Percentiles rank a stretch among this genome's conserved stretches.
Conservation (phyloP, 139 green algal species). For the Chlamydomonas schloesseri region DNA sequence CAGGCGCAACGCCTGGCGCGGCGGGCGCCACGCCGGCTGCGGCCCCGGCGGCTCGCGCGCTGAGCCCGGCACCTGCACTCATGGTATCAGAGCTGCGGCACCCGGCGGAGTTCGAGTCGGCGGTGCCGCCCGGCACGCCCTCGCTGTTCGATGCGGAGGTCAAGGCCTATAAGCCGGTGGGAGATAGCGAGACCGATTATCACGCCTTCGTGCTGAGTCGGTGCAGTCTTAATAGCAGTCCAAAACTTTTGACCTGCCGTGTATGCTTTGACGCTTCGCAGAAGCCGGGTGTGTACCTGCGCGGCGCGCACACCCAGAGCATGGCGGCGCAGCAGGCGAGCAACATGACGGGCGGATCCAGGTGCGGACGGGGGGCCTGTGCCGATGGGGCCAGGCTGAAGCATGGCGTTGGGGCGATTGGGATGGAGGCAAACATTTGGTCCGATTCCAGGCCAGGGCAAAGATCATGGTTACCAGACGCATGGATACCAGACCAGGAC, state of each 20-base stretch:
- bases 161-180: constrained; percentile 52
- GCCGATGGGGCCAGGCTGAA: too few species aligned
- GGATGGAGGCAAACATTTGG: too few species aligned
- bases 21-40: not conserved
- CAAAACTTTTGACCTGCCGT: too few species aligned
- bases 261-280: not conserved
- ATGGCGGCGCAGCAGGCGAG: constrained; percentile 52
- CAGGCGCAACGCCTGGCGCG: not conserved
- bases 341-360: constrained; percentile 45
- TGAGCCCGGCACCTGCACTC: not conserved
- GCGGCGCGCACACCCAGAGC: constrained; percentile 61
- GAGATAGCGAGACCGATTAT: too few species aligned
- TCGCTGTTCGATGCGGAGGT: constrained; percentile 73
- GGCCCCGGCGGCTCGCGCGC: not conserved
- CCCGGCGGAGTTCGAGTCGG: constrained; percentile 29
- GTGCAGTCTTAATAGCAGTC: too few species aligned
- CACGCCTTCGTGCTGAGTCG: too few species aligned
- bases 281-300: constrained; percentile 67
- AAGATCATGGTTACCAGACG: too few species aligned
- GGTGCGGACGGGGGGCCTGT: too few species aligned
- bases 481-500: too few species aligned
- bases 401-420: too few species aligned
- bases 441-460: too few species aligned
- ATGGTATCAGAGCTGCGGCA: constrained; percentile 38
- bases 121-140: constrained; percentile 52